A percentile compares a stretch with the other conserved stretches of the same genome.
Evolutionary conservation across 805 yeast species (phyloP).

Genomic region (Torulaspora franciscae): DNA sequence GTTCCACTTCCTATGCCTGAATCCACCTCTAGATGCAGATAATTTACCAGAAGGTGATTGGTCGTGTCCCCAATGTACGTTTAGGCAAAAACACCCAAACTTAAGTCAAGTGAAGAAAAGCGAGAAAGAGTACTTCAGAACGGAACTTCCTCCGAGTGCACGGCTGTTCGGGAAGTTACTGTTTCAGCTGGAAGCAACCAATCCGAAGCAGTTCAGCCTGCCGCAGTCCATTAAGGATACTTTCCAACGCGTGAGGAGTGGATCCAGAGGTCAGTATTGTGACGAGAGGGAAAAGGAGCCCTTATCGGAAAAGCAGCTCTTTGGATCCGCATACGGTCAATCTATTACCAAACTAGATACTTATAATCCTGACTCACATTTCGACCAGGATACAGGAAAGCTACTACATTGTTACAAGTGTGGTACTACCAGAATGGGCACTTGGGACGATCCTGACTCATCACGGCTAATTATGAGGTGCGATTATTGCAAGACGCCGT

Average conservation of each 20-base stretch:
- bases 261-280: conserved; percentile 65
- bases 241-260: conserved; percentile 67
- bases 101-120: conserved; percentile 21
- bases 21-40: conserved; percentile 79
- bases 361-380: conserved; percentile 55
- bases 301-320: conserved; percentile 38
- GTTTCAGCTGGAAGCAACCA: conserved; percentile 50
- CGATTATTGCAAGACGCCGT: conserved; percentile 74
- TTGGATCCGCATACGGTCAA: conserved; percentile 43
- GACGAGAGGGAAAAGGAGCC: conserved; percentile 48
- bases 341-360: conserved; percentile 31
- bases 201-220: conserved; percentile 61
- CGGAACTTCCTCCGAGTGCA: conserved; percentile 10
- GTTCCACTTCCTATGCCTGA: conserved; percentile 86
- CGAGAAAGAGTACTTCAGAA: conserved; percentile 20
- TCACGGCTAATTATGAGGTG: conserved; percentile 62
- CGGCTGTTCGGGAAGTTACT: conserved; percentile 53
- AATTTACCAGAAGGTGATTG: conserved; percentile 81
- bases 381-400: conserved; percentile 58
- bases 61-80: conserved; percentile 76
- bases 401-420: conserved; percentile 74
- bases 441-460: conserved; percentile 38
- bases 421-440: conserved; percentile 57
- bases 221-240: conserved; percentile 66
- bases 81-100: conserved; percentile 37